phyloP scores from a whole-genome alignment of 306 rosid species.

The Clitoria ternatea region DNA sequence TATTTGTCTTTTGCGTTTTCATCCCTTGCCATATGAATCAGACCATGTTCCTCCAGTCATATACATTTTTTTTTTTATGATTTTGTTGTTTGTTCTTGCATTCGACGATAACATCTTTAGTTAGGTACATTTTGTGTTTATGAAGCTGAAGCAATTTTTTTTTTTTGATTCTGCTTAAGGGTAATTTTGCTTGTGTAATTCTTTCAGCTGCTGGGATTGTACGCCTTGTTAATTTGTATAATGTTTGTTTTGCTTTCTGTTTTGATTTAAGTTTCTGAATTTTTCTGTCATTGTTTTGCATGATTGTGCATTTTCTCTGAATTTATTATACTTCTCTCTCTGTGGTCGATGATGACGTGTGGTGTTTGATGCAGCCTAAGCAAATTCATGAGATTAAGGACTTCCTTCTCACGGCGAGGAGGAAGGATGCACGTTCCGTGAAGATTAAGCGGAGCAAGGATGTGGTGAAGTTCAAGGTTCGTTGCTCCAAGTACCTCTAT shows the following conservation, averaged over 20 bases:
- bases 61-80: neutral
- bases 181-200: neutral
- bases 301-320: neutral
- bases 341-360: neutral
- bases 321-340: neutral
- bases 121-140: neutral
- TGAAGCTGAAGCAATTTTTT: neutral
- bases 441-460: conserved; percentile 77
- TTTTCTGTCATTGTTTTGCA: neutral
- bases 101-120: neutral
- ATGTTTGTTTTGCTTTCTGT: neutral
- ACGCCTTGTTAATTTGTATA: neutral
- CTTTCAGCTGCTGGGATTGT: neutral
- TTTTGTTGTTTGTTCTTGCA: neutral
- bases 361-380: conserved; percentile 55
- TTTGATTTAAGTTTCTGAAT: neutral
- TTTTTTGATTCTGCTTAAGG: neutral
- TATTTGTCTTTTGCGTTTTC: neutral
- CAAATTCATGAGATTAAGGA: conserved; percentile 91
- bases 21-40: neutral
- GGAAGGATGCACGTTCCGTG: conserved; percentile 88
- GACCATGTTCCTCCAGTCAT: neutral
- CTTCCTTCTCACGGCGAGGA: conserved; percentile 83
- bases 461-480: conserved; percentile 91
- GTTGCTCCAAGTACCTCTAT: conserved; percentile 90